Evolutionary conservation across 495 filamentous ascomycete genomes (phyloP).

Genomic region (Platismatia glauca): DNA sequence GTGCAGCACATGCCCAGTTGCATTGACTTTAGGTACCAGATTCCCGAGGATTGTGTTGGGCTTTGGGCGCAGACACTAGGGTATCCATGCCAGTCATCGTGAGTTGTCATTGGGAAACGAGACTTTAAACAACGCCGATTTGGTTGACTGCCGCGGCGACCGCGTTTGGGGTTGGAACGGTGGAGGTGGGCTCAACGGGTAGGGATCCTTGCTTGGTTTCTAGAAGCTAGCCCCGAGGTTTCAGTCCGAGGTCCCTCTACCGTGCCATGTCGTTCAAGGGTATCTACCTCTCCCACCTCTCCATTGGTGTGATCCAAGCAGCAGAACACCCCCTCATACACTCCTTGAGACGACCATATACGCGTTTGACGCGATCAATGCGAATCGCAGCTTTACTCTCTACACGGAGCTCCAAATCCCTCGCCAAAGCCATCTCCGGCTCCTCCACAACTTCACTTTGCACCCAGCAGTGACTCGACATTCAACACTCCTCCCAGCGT

Average conservation of each 20-base stretch:
- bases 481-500: constrained; percentile 5
- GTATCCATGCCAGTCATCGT: constrained; percentile 9
- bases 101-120: constrained; percentile 17
- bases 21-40: constrained; percentile 1
- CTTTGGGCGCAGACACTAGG: neutral
- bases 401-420: constrained; percentile 5
- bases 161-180: constrained; percentile 9
- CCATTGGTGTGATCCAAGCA: constrained; percentile 3
- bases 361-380: constrained; percentile 22
- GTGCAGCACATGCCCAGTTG: neutral
- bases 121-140: constrained; percentile 4
- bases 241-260: constrained; percentile 2
- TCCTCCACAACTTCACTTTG: constrained; percentile 13
- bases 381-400: constrained; percentile 13
- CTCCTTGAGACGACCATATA: constrained; percentile 17
- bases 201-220: constrained; percentile 4
- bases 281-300: constrained; percentile 1
- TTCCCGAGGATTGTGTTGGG: constrained; percentile 1
- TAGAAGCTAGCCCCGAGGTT: constrained; percentile 4
- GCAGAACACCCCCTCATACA: neutral
- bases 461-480: neutral
- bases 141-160: constrained; percentile 12
- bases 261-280: constrained; percentile 9
- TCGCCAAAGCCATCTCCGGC: constrained; percentile 5
- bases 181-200: constrained; percentile 1